These are phyloP conservation scores for Sporothrix protearum DNA, from an alignment of 2,329 filamentous ascomycete genomes.

Conservation along the genomic window DNA sequence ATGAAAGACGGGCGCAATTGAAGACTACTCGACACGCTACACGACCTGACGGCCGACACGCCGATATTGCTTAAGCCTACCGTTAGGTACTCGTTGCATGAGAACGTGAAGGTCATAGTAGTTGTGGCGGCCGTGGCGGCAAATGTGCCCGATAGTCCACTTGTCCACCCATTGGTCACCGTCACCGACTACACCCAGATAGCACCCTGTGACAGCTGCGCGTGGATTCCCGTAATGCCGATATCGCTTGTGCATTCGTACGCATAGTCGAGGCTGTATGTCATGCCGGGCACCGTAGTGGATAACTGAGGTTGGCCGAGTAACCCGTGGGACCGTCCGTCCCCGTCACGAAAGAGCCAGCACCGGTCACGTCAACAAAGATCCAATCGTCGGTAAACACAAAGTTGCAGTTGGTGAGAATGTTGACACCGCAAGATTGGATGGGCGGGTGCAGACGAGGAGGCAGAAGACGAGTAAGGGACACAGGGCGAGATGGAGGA, in stretches of 20 bases:
- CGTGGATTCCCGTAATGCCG: background rate
- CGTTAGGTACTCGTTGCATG: background rate
- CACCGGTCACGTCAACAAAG: background rate
- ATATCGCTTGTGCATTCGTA: background rate
- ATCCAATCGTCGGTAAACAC: background rate
- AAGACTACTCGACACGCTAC: too few species aligned
- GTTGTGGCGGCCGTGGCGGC: background rate
- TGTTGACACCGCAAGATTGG: background rate
- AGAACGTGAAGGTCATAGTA: background rate
- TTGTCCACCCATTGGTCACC: background rate
- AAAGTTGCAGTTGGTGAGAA: background rate
- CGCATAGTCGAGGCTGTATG: background rate
- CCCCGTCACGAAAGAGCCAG: background rate
- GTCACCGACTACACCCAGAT: background rate
- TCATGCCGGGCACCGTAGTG: background rate
- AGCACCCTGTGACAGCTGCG: background rate
- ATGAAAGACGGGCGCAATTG: too few species aligned
- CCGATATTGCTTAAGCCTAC: background rate
- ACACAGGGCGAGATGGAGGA: background rate
- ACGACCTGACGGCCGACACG: background rate
- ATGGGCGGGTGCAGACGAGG: background rate
- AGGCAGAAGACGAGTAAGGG: background rate
- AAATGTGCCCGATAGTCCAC: background rate
- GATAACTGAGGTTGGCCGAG: background rate
- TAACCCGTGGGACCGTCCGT: background rate